Evolutionary conservation across 441 rosid genomes (phyloP).

Genomic region (Populus hybrid): DNA sequence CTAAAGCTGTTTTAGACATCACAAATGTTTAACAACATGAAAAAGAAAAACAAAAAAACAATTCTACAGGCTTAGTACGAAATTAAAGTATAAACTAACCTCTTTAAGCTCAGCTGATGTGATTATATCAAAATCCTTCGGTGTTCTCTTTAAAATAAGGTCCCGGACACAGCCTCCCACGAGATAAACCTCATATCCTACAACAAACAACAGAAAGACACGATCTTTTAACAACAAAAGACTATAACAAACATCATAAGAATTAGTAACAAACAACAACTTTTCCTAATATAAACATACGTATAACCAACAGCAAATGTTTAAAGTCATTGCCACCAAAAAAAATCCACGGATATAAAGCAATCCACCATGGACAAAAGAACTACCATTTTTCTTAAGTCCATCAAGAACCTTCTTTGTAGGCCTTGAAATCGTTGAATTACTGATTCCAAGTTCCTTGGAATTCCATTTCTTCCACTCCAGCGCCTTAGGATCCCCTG

Average conservation of each 20-base stretch:
- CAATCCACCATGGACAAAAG: not conserved
- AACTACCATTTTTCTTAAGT: constrained; percentile 57
- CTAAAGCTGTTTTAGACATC: not conserved
- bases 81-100: constrained; percentile 33
- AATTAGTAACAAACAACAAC: not conserved
- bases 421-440: constrained; percentile 52
- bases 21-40: not conserved
- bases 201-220: not conserved
- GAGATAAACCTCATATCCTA: constrained; percentile 77
- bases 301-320: not conserved
- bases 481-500: constrained; percentile 21
- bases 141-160: constrained; percentile 67
- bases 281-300: not conserved
- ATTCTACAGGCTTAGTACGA: not conserved
- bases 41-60: not conserved
- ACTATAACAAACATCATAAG: not conserved
- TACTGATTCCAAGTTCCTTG: constrained; percentile 64
- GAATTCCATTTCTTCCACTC: constrained; percentile 59
- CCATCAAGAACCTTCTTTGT: constrained; percentile 67
- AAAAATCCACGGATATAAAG: constrained; percentile 1
- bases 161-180: constrained; percentile 95
- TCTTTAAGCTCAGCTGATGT: constrained; percentile 82
- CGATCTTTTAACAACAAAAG: not conserved
- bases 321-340: not conserved
- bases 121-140: constrained; percentile 76